Evolutionary conservation across 331 rosid genomes (phyloP).

Genomic region (Quercus phellos): DNA sequence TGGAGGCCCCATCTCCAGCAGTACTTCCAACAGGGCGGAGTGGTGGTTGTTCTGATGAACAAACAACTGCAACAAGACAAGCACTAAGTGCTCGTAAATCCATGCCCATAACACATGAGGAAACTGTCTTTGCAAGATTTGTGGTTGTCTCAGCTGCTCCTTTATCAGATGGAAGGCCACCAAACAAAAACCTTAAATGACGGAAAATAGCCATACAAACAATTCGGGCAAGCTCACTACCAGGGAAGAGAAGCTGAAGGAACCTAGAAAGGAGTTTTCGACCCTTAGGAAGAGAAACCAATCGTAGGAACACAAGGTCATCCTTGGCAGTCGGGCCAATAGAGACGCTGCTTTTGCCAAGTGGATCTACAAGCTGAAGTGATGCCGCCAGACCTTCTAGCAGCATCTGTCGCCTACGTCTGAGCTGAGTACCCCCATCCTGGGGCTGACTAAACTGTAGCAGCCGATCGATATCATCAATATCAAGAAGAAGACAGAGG

Average conservation of each 20-base stretch:
- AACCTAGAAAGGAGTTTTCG: conserved; percentile 50
- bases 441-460: conserved; percentile 45
- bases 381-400: conserved; percentile 71
- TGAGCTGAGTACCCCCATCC: conserved; percentile 62
- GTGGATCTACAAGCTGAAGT: conserved; percentile 65
- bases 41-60: conserved; percentile 82
- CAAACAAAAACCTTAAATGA: conserved; percentile 64
- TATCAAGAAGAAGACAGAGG: conserved; percentile 65
- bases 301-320: conserved; percentile 57
- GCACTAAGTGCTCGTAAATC: conserved; percentile 64
- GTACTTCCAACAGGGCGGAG: conserved; percentile 64
- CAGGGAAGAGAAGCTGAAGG: conserved; percentile 54
- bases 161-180: conserved; percentile 54
- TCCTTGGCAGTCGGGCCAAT: conserved; percentile 54
- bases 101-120: conserved; percentile 55
- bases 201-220: conserved; percentile 73
- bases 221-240: conserved; percentile 59
- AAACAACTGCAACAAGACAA: conserved; percentile 74
- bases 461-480: conserved; percentile 67
- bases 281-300: conserved; percentile 59
- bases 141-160: conserved; percentile 44
- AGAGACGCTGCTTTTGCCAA: conserved; percentile 46
- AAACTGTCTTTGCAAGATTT: conserved; percentile 51
- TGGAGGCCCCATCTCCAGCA: conserved; percentile 60
- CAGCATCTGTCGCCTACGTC: conserved; percentile 57